Base-by-base conservation (phyloP, 106 monocot genomes). In the Dioscorea zingiberensis region DNA sequence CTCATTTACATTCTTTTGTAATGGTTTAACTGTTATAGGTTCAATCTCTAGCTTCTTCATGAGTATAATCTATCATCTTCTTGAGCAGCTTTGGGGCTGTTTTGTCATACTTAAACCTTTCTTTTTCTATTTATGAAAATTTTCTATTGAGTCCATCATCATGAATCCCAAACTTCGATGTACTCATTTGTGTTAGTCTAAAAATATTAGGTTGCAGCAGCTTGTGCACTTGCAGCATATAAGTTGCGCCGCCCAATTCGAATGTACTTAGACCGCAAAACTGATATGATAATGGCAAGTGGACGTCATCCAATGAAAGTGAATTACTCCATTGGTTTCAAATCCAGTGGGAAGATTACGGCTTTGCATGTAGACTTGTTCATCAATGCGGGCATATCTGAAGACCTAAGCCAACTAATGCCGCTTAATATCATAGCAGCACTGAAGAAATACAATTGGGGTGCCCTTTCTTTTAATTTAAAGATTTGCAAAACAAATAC, bases 261-360 rank as follows among this genome's bases (percentile, higher is more conserved):
- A 21, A 84, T 90, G 79, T 94, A 94, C 60, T 78, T 87, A 66
- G 87, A 94, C 72, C 86, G 94, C 44, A 83, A 90, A 63, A 94
- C 87, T 25, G 94, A 94, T 47, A 94, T 94, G 94, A 54, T 84
- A 73, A 84, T 94, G 55, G 62, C 77, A 17, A 89, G 86, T 57
- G 94, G 94, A 16, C 73, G 94, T 13, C 90, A 94, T 77, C 94
- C 94, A 21, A 90, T 90, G 84, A 82, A 87, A 55, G 68, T 84
- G 27, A 81, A 62, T 15, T 94, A 90, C 53, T 81, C 86, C 8
- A 83, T 93, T 0, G 89, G 90, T 17, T 87, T 86, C 74, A 94
- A 90, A 29, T 73, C 61, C 7, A 62, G 81, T 55, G 88, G 93
- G 15, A 93, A 88, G 51, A 81, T 93, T 38, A 93, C 88, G n/a